phyloP scores from a whole-genome alignment of 106 monocot species.

The Amphibolis antarctica region DNA sequence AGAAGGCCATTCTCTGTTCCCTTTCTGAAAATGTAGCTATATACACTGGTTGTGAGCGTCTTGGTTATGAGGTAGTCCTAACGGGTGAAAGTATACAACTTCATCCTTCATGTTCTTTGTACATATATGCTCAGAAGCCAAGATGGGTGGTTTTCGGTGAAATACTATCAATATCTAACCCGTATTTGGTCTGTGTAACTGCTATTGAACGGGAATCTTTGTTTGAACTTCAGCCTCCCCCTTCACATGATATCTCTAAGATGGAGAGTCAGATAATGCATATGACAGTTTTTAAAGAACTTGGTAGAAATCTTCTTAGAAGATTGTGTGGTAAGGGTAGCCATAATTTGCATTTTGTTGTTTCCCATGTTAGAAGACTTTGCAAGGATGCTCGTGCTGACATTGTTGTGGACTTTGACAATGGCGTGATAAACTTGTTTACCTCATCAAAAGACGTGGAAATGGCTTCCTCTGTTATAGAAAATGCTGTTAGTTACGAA shows the following conservation, averaged over 20 bases:
- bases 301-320: constrained; percentile 43
- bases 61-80: constrained; percentile 82
- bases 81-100: constrained; percentile 63
- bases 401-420: constrained; percentile 56
- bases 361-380: constrained; percentile 26
- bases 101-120: constrained; percentile 86
- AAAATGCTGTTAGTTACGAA: constrained; percentile 37
- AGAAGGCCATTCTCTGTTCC: constrained; percentile 60
- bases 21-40: constrained; percentile 77
- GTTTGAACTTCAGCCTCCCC: constrained; percentile 25
- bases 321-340: constrained; percentile 64
- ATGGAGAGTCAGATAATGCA: constrained; percentile 49
- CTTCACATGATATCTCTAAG: constrained; percentile 34
- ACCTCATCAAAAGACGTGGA: constrained; percentile 41
- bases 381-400: constrained; percentile 35
- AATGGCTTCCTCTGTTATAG: constrained; percentile 27
- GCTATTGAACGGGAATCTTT: constrained; percentile 53
- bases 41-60: constrained; percentile 56
- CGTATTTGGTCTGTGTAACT: constrained; percentile 88
- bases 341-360: constrained; percentile 34
- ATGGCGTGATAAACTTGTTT: constrained; percentile 43
- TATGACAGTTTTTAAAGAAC: constrained; percentile 30
- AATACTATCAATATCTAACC: constrained; percentile 47
- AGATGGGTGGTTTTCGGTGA: constrained; percentile 89
- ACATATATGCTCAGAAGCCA: constrained; percentile 59